A percentile compares a stretch with the other conserved stretches of the same genome.
Evolutionary conservation across 2,329 filamentous ascomycete species (phyloP).

Genomic region (Knoxdaviesia proteae): DNA sequence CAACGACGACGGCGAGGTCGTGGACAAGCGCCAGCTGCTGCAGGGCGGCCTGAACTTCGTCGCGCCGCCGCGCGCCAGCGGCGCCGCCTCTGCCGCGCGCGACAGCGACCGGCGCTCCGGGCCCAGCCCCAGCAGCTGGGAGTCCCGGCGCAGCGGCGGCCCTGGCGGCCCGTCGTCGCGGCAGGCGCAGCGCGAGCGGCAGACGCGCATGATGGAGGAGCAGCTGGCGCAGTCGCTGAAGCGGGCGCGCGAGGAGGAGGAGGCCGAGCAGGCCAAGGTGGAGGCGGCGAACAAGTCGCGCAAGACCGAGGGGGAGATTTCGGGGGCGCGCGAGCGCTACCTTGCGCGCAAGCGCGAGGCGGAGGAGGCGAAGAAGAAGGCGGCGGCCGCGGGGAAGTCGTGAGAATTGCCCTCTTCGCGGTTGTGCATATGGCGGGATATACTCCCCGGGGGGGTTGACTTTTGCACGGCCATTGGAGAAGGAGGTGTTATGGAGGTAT

Average conservation of each 20-base stretch:
- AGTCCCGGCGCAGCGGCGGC: slow-evolving; percentile 13
- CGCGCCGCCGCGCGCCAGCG: slow-evolving; percentile 9
- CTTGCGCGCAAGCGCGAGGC: slow-evolving; percentile 56
- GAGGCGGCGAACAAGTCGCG: slow-evolving; percentile 51
- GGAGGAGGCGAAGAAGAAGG: slow-evolving; percentile 43
- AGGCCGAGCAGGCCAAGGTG: slow-evolving; percentile 37
- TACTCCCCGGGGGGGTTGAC: no score
- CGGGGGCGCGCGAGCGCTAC: slow-evolving; percentile 60
- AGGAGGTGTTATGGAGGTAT: no score
- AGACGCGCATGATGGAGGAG: slow-evolving; percentile 59
- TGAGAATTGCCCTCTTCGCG: no score
- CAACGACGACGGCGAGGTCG: slow-evolving; percentile 67
- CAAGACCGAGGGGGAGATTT: slow-evolving; percentile 59
- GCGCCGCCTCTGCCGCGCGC: neutral
- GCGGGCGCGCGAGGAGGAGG: slow-evolving; percentile 44
- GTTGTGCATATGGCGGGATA: neutral
- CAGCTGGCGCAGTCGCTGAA: slow-evolving; percentile 58
- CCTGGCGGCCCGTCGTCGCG: slow-evolving; percentile 11
- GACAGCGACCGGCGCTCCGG: neutral
- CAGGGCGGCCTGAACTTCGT: slow-evolving; percentile 55
- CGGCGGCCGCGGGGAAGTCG: slow-evolving; percentile 1
- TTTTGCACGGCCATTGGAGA: no score
- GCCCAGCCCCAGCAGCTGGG: slow-evolving; percentile 2
- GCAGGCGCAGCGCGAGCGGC: slow-evolving; percentile 51
- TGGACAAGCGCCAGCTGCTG: slow-evolving; percentile 66